Evolutionary conservation across 139 green algal genomes (phyloP), one percentile per base, ranked within the genome.

Genomic region (Auxenochlorella protothecoides): DNA sequence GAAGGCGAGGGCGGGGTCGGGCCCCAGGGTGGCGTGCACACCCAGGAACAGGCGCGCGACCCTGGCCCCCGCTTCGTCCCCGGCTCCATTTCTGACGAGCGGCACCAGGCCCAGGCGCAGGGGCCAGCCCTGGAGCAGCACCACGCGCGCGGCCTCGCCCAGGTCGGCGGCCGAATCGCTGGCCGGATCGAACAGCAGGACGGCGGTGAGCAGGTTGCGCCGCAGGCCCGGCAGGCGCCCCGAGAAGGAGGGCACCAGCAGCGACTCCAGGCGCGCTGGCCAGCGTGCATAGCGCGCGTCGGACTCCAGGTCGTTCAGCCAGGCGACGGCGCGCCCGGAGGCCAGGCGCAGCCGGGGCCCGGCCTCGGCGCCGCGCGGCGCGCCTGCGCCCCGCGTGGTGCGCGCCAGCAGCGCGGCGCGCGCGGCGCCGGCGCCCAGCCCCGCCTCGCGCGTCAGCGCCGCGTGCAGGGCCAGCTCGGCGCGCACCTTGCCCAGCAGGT

Each of bases 241-340:
- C 0, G 84, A 80, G 75, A 79, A 90, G 59, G 81, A 77, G 57
- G 83, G 81, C 59, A 86, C 75, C 13, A 92, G 80, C 70, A 92
- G 76, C 14, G 79, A 73, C 3, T 27, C 59, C 8, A 89, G 55
- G n/a, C 63, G 52, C 16, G 44, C 9, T 0, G 71, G 72, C 70
- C 81, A 88, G 5, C 63, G 5, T 9, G 63, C 14, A 65, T 87
- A 89, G 63, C 70, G 64, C 3, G 61, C 10, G 73, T 97, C 92
- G 15, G 72, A 84, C 76, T 97, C 90, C 55, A 96, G 76, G 78
- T 97, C 77, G 75, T 97, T 97, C 5, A 93, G 65, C 68, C 76
- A 97, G 4, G 72, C 53, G 14, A 15, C 56, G 9, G 54, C 66
- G 6, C 63, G 55, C 27, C 27, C 51, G 11, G 6, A 3, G 3